Evolutionary conservation across 2,329 filamentous ascomycete species (phyloP), one percentile per base, ranked within the genome.

Genomic region (Calonectria naviculata): DNA sequence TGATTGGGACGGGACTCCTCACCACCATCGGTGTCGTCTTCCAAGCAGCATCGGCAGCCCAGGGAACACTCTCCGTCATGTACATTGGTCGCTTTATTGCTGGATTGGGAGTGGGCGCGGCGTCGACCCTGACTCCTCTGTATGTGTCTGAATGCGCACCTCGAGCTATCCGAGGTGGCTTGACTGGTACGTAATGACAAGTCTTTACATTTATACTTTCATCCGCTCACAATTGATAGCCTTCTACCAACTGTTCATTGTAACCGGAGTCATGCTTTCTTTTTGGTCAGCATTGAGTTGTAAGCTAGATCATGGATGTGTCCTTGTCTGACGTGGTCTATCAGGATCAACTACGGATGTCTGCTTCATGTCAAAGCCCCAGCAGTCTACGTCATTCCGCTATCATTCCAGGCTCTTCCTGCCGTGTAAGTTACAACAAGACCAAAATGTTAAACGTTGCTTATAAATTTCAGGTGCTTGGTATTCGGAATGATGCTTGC

Each of bases 391-490:
- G 85, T 92, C 42, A 85, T 93, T 1, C 92, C 93, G 0, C 84
- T 94, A 4, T 87, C 89, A 12, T 86, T 93, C 70, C 93, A 94
- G 80, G 87, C 86, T 64, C 83, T 93, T 4, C 92, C 92, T 0
- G 91, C 92, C 1, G 74, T 92, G 67, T 86, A 77, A 74, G 82
- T 67, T 44, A 10, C 9, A 17, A 15, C 3, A 28, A 19, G 9
- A 3, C 4, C 26, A 0, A 8, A 4, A 28, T 21, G 7, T 1
- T 19, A 42, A n/a, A 34, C 1, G 15, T 8, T n/a, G 34, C 70
- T 76, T 26, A 75, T 24, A 6, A 26, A 12, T 13, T 49, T 2
- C 31, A 85, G 82, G 10, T 72, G 90, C 34, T 85, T 94, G 17
- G 84, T 92, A 34, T 36, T 84, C 19, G 89, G 90, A 74, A 93